Evolutionary conservation across 768 basidiomycete genomes (phyloP), one percentile per base, ranked within the genome.

Genomic region (Pleurotus salmoneostramineus): DNA sequence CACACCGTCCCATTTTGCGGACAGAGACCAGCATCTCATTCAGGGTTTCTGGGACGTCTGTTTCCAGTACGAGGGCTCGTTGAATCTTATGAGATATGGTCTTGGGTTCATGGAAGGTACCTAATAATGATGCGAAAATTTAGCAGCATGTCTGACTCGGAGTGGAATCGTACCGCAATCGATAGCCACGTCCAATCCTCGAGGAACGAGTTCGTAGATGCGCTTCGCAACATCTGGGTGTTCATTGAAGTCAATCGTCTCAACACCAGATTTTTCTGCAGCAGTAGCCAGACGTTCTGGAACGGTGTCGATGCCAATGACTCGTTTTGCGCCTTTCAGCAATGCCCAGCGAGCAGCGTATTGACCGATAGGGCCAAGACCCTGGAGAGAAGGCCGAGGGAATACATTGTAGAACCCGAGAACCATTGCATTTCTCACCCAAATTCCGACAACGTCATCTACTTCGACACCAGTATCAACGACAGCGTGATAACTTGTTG

Each of bases 91-190:
- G 88, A 3, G 80, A 63, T 27, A 84, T 58, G 0, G 78, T 74
- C 73, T 90, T 88, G 12, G 87, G 86, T 63, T 88, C 80, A 65
- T 89, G 88, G 79, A 88, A 89, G 3, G 85, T 82, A 6, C 77
- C 80, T 77, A 40, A 5, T 11, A 8, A 7, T 4, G 27, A 4
- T 31, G 14, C 21, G 21, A 4, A 12, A 35, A 11, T 4, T 8
- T 21, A 45, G n/a, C 31, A 17, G 6, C 50, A 10, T 49, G 32
- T 12, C 35, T n/a, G 3, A 46, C 8, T 15, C 14, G 48, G 21
- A 6, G 44, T 14, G 10, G 34, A 32, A 12, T 64, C 65, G 50
- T 48, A 70, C 69, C 80, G 59, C 79, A 82, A 64, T 88, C 85
- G 35, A 85, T 69, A 40, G 79, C 79, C 36, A 84, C 81, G 64